Evolutionary conservation across 306 rosid species (phyloP), one percentile per base, ranked within the genome.

Genomic region (Sphenostylis stenocarpa): DNA sequence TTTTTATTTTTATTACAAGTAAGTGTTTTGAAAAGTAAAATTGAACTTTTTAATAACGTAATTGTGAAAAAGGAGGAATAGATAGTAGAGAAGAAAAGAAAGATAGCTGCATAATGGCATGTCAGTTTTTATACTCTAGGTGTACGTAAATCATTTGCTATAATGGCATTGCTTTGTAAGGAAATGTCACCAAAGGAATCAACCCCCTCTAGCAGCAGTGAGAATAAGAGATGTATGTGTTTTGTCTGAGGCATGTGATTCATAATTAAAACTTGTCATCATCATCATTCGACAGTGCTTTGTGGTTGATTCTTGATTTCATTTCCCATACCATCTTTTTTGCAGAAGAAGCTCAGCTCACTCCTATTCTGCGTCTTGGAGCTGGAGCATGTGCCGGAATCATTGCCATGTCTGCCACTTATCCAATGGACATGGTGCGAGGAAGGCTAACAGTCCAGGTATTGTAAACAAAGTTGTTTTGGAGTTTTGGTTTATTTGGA

Each of bases 321-420:
- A 38, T 29, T 68, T 21, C 56, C 41, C 44, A 7, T 41, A 4
- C 44, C 43, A 66, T 8, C 36, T 9, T 24, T 19, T 67, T 62
- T 39, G 78, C 88, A 90, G 92, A 90, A 80, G 87, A 83, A 57
- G 89, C 91, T 72, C 87, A 90, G 62, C 89, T 90, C 67, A 88
- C 91, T 70, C 92, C 96, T 63, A 65, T 88, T 60, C 71, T 88
- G 53, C 91, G 88, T 51, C 92, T 88, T 65, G 92, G 96, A 85
- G 96, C 92, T 75, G 92, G 96, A 26, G 96, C 96, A 10, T 88
- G 90, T 80, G 91, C 96, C 15, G 89, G 91, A 81, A 86, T 88
- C 70, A 90, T 90, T 81, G 92, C 96, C 44, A 90, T 86, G 92
- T 90, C 92, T 51, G 91, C 92, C 77, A 90, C 92, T 77, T 88